Conservation (phyloP, 257 asterid species). For the Jaltomata sinuosa region DNA sequence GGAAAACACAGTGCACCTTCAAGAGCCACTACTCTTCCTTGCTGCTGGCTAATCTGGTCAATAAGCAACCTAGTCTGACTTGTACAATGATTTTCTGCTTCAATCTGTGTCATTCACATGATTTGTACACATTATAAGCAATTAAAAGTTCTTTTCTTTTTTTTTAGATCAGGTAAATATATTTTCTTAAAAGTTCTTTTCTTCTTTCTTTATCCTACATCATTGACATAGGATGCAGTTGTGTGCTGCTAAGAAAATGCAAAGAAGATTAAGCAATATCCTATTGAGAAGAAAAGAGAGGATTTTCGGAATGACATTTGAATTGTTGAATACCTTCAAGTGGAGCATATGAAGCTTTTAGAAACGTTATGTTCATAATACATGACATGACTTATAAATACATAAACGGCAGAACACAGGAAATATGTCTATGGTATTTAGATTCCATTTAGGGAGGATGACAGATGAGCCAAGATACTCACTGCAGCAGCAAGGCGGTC, state of each 20-base stretch:
- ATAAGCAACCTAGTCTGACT: slow-evolving; percentile 70
- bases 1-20: slow-evolving; percentile 53
- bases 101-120: slow-evolving; percentile 46
- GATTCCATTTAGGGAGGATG: background rate
- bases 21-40: slow-evolving; percentile 58
- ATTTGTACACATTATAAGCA: slow-evolving; percentile 2
- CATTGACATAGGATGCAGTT: background rate
- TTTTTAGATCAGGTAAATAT: background rate
- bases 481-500: slow-evolving; percentile 93
- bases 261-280: background rate
- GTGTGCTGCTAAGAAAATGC: background rate
- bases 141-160: background rate
- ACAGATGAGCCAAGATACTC: slow-evolving; percentile 16
- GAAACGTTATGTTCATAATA: background rate
- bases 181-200: background rate
- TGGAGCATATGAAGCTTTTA: background rate
- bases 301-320: background rate
- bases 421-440: background rate
- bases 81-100: slow-evolving; percentile 81
- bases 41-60: slow-evolving; percentile 85
- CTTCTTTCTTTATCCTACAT: background rate
- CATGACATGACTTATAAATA: background rate
- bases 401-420: background rate
- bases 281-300: background rate
- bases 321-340: background rate